Evolutionary conservation across 2,329 filamentous ascomycete species (phyloP).

Genomic region (Monilinia aucupariae): DNA sequence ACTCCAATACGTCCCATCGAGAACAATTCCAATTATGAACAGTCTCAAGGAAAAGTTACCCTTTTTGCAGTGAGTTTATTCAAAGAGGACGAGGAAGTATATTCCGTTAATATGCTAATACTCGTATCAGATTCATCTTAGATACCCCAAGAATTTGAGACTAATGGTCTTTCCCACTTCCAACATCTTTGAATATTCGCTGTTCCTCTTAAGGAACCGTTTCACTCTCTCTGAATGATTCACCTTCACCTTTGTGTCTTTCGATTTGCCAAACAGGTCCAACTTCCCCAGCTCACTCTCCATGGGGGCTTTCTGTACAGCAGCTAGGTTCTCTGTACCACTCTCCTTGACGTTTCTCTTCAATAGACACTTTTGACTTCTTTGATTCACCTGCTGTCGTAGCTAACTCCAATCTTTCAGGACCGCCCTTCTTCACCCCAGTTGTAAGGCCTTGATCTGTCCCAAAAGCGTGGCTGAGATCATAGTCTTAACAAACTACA

Average conservation of each 20-base stretch:
- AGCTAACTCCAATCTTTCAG: neutral
- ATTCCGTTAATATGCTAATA: neutral
- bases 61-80: neutral
- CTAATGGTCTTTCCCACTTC: neutral
- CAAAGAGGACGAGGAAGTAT: neutral
- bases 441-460: constrained; percentile 39
- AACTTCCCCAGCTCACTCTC: neutral
- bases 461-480: constrained; percentile 41
- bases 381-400: neutral
- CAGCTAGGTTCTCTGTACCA: neutral
- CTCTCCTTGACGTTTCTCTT: neutral
- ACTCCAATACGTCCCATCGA: neutral
- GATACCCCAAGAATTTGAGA: neutral
- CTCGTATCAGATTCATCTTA: too few species aligned
- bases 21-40: neutral
- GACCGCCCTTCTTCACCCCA: neutral
- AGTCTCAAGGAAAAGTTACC: neutral
- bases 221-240: neutral
- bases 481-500: constrained; percentile 42
- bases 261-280: neutral
- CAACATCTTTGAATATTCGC: neutral
- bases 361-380: neutral
- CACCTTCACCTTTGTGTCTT: neutral
- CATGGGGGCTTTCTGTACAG: neutral
- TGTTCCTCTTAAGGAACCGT: neutral